A percentile compares a stretch with the other conserved stretches of the same genome.
These are phyloP conservation scores for Gracilariopsis chorda DNA, from an alignment of 23 red algal species.

Conservation along the genomic window DNA sequence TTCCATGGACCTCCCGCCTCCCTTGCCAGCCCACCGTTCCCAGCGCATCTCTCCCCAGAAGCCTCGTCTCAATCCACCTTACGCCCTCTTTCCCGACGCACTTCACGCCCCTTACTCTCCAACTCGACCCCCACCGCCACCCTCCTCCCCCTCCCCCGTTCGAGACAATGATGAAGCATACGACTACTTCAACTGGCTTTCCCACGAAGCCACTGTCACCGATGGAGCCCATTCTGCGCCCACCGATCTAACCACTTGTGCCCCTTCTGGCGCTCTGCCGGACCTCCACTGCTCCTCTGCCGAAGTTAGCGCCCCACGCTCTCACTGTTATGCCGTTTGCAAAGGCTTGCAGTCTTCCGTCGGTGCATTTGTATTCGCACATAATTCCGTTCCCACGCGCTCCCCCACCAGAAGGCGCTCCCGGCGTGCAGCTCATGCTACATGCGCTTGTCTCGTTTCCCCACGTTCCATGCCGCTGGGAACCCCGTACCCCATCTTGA, in stretches of 20 bases:
- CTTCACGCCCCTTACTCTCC: neutral
- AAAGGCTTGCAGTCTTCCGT: slow-evolving; percentile 1
- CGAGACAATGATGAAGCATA: neutral
- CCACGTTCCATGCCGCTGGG: neutral
- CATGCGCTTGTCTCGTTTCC: neutral
- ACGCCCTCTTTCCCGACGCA: slow-evolving; percentile 5
- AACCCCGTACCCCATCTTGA: neutral
- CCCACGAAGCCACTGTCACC: neutral
- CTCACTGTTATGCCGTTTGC: slow-evolving; percentile 7
- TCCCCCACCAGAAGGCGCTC: neutral
- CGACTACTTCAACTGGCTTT: neutral
- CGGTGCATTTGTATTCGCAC: neutral
- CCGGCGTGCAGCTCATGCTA: neutral
- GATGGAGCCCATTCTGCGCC: neutral
- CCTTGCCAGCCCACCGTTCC: neutral
- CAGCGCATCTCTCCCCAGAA: neutral
- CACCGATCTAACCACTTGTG: neutral
- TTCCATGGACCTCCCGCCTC: neutral
- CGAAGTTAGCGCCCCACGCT: neutral
- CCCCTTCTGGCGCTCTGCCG: slow-evolving; percentile 3
- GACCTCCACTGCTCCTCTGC: slow-evolving; percentile 5
- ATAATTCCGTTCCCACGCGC: too few species aligned
- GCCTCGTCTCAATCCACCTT: neutral
- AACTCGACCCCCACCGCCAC: neutral
- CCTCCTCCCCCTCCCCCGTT: neutral